These are phyloP conservation scores for Rhododendron kiyosumense DNA, from an alignment of 148 eudicot genomes.

Conservation along the genomic window DNA sequence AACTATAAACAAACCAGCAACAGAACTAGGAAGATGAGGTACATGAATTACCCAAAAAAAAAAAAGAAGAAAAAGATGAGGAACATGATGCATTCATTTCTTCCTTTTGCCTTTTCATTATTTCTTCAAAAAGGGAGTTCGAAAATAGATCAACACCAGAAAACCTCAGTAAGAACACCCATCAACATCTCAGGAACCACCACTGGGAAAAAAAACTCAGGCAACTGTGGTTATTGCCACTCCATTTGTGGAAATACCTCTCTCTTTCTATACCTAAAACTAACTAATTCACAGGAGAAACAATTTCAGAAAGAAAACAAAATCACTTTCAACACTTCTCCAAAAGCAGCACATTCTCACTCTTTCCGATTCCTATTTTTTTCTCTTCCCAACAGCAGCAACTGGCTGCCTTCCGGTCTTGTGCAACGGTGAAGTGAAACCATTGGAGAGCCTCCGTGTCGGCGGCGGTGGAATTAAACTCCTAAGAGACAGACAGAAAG, in stretches of 20 bases:
- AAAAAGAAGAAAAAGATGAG: neutral
- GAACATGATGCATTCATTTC: neutral
- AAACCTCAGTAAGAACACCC: conserved; percentile 10
- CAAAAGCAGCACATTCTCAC: conserved; percentile 20
- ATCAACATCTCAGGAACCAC: conserved; percentile 9
- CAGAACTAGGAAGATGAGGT: neutral
- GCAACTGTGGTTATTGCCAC: conserved; percentile 17
- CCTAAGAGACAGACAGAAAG: conserved; percentile 23
- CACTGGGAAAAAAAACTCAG: conserved; percentile 3
- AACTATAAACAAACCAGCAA: neutral
- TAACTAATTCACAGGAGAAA: conserved; percentile 9
- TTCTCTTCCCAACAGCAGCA: conserved; percentile 39
- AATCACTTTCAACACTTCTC: neutral
- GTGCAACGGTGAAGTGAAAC: conserved; percentile 27
- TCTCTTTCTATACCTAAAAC: conserved; percentile 8
- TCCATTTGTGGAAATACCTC: neutral
- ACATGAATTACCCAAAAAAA: neutral
- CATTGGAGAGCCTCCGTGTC: conserved; percentile 37
- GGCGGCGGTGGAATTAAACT: conserved; percentile 69
- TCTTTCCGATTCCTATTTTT: conserved; percentile 33
- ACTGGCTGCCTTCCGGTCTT: conserved; percentile 36
- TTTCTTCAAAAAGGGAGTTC: neutral
- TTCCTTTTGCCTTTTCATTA: neutral
- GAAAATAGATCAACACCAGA: neutral
- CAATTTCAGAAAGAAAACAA: neutral